Percentiles rank a stretch among this genome's conserved stretches.
Evolutionary conservation across 2,329 filamentous ascomycete genomes (phyloP).

Genomic region (Penicillium sp.): DNA sequence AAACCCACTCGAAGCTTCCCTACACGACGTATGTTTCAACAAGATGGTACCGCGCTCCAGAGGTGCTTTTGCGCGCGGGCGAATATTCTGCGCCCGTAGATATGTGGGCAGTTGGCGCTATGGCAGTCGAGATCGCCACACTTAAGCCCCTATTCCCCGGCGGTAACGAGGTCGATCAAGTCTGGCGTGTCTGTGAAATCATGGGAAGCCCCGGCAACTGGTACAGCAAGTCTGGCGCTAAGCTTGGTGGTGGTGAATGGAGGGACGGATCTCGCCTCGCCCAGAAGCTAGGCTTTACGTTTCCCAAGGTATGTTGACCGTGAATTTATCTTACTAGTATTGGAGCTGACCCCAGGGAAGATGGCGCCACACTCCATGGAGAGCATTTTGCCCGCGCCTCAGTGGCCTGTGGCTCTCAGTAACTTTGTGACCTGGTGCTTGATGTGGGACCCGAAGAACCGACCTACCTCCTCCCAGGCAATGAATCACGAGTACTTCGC

Average conservation of each 20-base stretch:
- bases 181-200: constrained; percentile 98
- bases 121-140: constrained; percentile 97
- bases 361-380: constrained; percentile 98
- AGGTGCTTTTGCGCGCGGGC: constrained; percentile 89
- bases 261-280: constrained; percentile 90
- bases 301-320: constrained; percentile 69
- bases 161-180: constrained; percentile 97
- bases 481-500: constrained; percentile 92
- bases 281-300: constrained; percentile 96
- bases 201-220: constrained; percentile 99
- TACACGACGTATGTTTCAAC: constrained; percentile 99
- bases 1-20: constrained; percentile 93
- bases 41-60: constrained; percentile 91
- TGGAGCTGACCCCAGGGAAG: constrained; percentile 46
- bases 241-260: constrained; percentile 96
- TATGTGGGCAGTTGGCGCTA: constrained; percentile 97
- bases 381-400: constrained; percentile 84
- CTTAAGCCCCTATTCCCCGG: constrained; percentile 96
- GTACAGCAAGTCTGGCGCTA: constrained; percentile 88
- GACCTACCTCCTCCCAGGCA: constrained; percentile 93
- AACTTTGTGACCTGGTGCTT: constrained; percentile 98
- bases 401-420: constrained; percentile 87
- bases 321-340: neutral
- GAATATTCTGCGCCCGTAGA: constrained; percentile 98
- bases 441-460: constrained; percentile 95